Evolutionary conservation across 2,329 filamentous ascomycete genomes (phyloP), one percentile per base, ranked within the genome.

Genomic region (Colletotrichum melonis): DNA sequence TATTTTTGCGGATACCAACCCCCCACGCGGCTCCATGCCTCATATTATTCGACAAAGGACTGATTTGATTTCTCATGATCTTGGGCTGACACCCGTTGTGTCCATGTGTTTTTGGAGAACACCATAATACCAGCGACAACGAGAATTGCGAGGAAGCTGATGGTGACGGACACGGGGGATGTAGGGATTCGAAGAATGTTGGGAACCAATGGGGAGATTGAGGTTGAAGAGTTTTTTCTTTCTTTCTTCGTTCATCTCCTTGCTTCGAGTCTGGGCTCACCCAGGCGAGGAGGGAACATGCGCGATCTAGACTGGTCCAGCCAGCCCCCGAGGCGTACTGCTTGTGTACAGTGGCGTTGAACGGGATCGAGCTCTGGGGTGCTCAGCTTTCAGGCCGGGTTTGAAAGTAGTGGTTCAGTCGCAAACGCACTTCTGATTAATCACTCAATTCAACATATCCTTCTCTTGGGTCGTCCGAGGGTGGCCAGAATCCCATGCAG

Each of bases 11-110:
- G 64, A 63, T 58, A 68, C 52, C 54, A 63, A 52, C 66, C 69
- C 59, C 69, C 66, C 70, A 69, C 66, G 70, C 70, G 59, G 66
- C 42, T 68, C 52, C 54, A 64, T 64, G 69, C 59, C 30, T 72
- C 56, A 67, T 30, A 55, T 62, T 56, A 67, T 71, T 71, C 69
- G 69, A 69, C 64, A 52, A 63, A 22, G 30, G 46, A 32, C 68
- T 69, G 60, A 49, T 58, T 60, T 55, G 68, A 42, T 55, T 42
- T 52, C 66, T 38, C 66, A 55, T 60, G 54, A 54, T 55, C 22
- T 28, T 38, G n/a, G 54, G 56, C 62, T 38, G 67, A 70, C 16
- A 69, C 59, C 60, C 57, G 54, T 26, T 32, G 59, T 57, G 59
- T 56, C 67, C 59, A 69, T 69, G 9, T 49, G 8, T 49, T 8